Evolutionary conservation across 345 rosid species (phyloP).

Genomic region (Euphorbia peplus): DNA sequence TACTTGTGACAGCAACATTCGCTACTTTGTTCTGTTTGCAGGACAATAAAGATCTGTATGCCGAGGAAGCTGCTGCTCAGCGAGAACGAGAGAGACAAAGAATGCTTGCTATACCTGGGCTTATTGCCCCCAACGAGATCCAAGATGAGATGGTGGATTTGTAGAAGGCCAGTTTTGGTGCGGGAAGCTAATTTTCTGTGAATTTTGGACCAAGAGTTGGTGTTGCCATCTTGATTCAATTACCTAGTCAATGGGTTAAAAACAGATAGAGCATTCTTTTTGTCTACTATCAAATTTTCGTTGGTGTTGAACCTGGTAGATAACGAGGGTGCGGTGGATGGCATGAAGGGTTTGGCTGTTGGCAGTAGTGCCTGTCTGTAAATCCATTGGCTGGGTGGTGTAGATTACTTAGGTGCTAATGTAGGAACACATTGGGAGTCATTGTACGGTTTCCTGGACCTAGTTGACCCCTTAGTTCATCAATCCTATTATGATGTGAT

Average conservation of each 20-base stretch:
- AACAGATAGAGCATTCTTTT: constrained; percentile 29
- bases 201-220: constrained; percentile 21
- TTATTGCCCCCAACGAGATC: constrained; percentile 68
- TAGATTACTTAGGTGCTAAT: constrained; percentile 51
- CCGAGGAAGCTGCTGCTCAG: constrained; percentile 76
- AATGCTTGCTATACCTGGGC: constrained; percentile 76
- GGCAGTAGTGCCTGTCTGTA: constrained; percentile 17
- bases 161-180: constrained; percentile 33
- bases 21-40: constrained; percentile 21
- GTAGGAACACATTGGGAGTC: constrained; percentile 35
- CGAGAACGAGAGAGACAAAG: constrained; percentile 66
- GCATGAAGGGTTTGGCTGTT: constrained; percentile 24
- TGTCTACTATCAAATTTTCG: constrained; percentile 8
- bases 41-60: constrained; percentile 81
- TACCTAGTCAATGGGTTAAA: constrained; percentile 17
- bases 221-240: constrained; percentile 17
- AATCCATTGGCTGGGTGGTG: constrained; percentile 34
- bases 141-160: constrained; percentile 84
- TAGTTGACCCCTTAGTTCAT: constrained; percentile 23
- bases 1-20: too few relatives aligned
- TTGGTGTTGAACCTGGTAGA: constrained; percentile 23
- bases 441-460: constrained; percentile 27
- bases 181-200: constrained; percentile 29
- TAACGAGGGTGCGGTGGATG: constrained; percentile 2
- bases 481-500: constrained; percentile 19